Base-by-base conservation (phyloP, 768 basidiomycete genomes). In the Daedaleopsis nitida region DNA sequence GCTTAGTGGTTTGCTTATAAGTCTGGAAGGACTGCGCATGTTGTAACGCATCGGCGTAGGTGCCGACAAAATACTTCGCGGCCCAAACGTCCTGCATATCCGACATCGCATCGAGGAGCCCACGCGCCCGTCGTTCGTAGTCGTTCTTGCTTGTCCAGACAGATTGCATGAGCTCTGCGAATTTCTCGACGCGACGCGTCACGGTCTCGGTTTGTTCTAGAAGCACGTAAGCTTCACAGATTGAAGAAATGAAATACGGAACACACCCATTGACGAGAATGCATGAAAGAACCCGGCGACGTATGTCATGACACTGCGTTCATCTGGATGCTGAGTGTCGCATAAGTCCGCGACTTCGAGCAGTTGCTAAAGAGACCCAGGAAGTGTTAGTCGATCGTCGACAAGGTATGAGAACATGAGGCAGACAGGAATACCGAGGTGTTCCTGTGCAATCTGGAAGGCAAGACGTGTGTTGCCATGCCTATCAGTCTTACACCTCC, bases 271-370 rank as follows among this genome's bases (percentile, higher is more conserved):
- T 0, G 92, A 88, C 0, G 95, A 96, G 73, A 99, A 99, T 0
- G 96, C 96, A 71, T 98, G 97, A 81, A 99, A 99, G 76, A 83
- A 98, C 68, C 92, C 92, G 37, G 97, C 97, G 49, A 99, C 90
- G 66, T 98, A 98, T 5, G 95, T 98, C 94, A 98, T 98, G 12
- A 98, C 92, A 74, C 91, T 94, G 39, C 94, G 87, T 75, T 99
- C 97, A 73, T 99, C 97, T 0, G 96, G 96, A 50, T 83, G 84
- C n/a, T 79, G 79, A 0, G 87, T 85, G 69, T 95, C 94, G 66
- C 94, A 96, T 34, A 99, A 74, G 79, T 99, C 97, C 57, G 94
- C 89, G 0, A 98, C 96, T 81, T 99, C 97, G 19, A 99, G 83
- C 5, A 99, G 79, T 88, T 92, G 93, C 94, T 97, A 32, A 51